Percentiles rank a stretch among this genome's conserved stretches.
These are phyloP conservation scores for Aureococcus anophagefferens DNA, from an alignment of 108 stramenopile species.

Conservation along the genomic window DNA sequence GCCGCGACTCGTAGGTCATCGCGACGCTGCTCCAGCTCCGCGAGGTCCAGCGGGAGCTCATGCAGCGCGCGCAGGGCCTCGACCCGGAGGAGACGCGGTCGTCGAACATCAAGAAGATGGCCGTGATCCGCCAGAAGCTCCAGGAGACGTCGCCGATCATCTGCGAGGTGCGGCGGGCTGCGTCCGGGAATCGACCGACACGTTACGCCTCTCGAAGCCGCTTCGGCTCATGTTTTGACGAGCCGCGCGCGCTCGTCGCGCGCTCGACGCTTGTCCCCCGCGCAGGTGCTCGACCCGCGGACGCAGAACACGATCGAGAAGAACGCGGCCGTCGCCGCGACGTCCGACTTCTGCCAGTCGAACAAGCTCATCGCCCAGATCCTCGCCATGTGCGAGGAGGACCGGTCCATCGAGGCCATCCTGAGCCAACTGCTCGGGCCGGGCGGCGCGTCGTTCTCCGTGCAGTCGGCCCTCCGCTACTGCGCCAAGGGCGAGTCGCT, in stretches of 20 bases:
- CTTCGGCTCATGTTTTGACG: too few species aligned
- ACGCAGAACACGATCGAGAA: too few species aligned
- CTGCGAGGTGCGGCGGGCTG: slow-evolving; percentile 35
- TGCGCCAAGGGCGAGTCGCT: slow-evolving; percentile 10
- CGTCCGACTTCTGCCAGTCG: slow-evolving; percentile 33
- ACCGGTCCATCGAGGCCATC: slow-evolving; percentile 33
- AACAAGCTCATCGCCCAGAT: slow-evolving; percentile 30
- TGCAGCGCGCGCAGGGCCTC: not conserved
- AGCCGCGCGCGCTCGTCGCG: too few species aligned
- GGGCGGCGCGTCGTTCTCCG: slow-evolving; percentile 31
- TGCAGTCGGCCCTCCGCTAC: slow-evolving; percentile 18
- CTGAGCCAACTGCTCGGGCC: slow-evolving; percentile 30
- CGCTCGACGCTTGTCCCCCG: too few species aligned
- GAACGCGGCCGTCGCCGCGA: slow-evolving; percentile 24
- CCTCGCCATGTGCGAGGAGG: slow-evolving; percentile 37
- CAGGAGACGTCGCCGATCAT: too few species aligned
- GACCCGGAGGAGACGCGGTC: not conserved
- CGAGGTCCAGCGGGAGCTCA: not conserved
- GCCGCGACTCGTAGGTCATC: slow-evolving; percentile 12
- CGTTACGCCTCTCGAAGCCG: too few species aligned
- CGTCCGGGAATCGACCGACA: too few species aligned
- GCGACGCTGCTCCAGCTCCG: slow-evolving; percentile 14
- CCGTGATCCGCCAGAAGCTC: too few species aligned
- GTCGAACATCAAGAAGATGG: too few species aligned
- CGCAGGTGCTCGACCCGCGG: too few species aligned